A percentile compares a stretch with the other conserved stretches of the same genome.
Evolutionary conservation across 495 filamentous ascomycete genomes (phyloP).

Genomic region (Trichoderma reesei): DNA sequence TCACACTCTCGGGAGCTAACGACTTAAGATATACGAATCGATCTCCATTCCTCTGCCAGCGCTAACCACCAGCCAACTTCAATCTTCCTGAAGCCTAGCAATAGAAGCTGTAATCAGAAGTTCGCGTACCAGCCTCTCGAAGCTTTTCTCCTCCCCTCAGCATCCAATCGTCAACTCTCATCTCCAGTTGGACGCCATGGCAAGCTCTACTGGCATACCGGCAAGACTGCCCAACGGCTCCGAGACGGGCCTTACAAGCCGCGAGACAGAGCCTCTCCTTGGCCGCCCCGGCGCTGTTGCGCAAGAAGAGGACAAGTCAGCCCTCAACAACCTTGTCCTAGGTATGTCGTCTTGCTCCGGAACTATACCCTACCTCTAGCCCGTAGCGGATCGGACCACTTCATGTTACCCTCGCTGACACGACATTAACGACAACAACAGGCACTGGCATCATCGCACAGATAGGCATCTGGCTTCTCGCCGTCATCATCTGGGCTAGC

Average conservation of each 20-base stretch:
- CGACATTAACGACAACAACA: conserved; percentile 23
- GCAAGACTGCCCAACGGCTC: neutral
- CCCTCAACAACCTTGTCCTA: conserved; percentile 64
- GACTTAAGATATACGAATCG: too few species aligned
- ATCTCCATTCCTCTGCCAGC: too few species aligned
- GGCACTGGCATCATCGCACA: conserved; percentile 36
- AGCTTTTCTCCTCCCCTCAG: neutral
- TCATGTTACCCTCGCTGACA: conserved; percentile 26
- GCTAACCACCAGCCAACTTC: too few species aligned
- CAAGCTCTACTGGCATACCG: conserved; percentile 6
- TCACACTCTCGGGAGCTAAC: too few species aligned
- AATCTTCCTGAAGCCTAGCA: too few species aligned
- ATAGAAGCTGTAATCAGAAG: too few species aligned
- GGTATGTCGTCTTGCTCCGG: too few species aligned
- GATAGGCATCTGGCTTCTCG: conserved; percentile 44
- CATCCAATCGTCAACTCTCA: neutral
- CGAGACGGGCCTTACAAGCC: neutral
- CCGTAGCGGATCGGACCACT: too few species aligned
- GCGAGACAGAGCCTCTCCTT: conserved; percentile 69
- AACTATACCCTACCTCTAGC: too few species aligned
- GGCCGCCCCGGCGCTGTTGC: conserved; percentile 62
- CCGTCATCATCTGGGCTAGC: conserved; percentile 60
- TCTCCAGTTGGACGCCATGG: neutral
- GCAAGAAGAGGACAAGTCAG: conserved; percentile 50
- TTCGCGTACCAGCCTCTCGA: neutral